Base-by-base conservation (phyloP, 768 basidiomycete species). In the Mycena epipterygia region DNA sequence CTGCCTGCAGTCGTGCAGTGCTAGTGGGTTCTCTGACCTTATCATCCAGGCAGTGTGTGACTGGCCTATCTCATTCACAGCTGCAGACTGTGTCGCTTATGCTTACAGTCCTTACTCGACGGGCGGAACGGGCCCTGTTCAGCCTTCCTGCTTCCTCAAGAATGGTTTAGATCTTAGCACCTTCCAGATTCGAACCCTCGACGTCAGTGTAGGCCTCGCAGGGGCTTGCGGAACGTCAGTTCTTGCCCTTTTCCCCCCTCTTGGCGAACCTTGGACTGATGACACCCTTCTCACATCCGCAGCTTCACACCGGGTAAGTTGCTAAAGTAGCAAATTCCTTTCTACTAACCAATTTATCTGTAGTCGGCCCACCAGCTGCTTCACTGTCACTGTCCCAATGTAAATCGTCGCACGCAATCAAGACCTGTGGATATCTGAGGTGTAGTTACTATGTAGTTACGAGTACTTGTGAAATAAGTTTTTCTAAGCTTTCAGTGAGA, bases 231-330 rank as follows among this genome's bases (percentile, higher is more conserved):
- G 14, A 17, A 59, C 23, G 57, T 59, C 5, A 59, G 41, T 59
- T 37, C 21, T 59, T n/a, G 42, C 11, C 14, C 25, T 59, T 30
- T 30, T 39, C 3, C 23, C 23, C 25, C 3, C 23, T 16, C 25
- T 2, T 59, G 17, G 14, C 41, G 13, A 41, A 32, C 21, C 19
- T 19, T 29, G 25, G 17, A 29, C 14, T 44, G 7, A 29, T 42
- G 11, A 32, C 42, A 42, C 42, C 21, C 42, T 55, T 32, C 19
- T 33, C 14, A 3, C 29, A 44, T 37, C 42, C 57, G 57, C 39
- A 59, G 57, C 25, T 59, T 44, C 57, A 42, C 12, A 5, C 57
- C 57, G 57, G 25, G 57, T 59, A 59, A 44, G 57, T 59, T 17
- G 25, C 17, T 42, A 25, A 35, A n/a, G 8, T 37, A 8, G 53